Evolutionary conservation across 192 early-diverging fungal genomes (phyloP), one percentile per base, ranked within the genome.

Genomic region (Chytriomyces confervae): DNA sequence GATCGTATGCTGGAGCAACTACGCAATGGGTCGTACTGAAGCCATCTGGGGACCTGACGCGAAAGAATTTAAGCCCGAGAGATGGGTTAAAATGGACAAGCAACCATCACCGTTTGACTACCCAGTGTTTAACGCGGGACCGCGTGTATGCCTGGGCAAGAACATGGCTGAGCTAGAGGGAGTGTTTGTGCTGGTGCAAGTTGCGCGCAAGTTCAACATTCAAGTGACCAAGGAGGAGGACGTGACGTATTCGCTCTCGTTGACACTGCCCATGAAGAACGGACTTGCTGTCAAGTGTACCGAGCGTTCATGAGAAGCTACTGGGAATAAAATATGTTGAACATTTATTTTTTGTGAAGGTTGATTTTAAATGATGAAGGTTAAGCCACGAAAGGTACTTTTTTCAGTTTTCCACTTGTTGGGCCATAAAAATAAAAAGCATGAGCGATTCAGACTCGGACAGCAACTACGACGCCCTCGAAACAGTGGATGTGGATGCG

Each of bases 21-120:
- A 87, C 61, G 75, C 78, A 5, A 86, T 89, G 70, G 89, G 88
- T 7, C 81, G 90, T 65, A 77, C 64, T 27, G 66, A 79, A 65
- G 61, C 80, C 8, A 74, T 91, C 23, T 93, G 91, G 91, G 91
- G 92, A 16, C 65, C 73, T 23, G 84, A 92, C 66, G 91, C 91
- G 7, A 70, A 51, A 24, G 81, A 87, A 71, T 93, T 90, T 76
- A 71, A 82, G 16, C 92, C 92, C 24, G 88, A 91, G 70, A 80
- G 91, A 5, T 93, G 91, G 88, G 73, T 92, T 11, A 79, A 84
- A 18, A 66, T 57, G 50, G 23, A 7, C 7, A 49, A 24, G 49
- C 20, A 65, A 0, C 71, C 77, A 18, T 79, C 78, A 7, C 76
- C 66, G 18, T 83, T 69, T 63, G 78, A 61, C 49, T 83, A 80